Percentiles rank a stretch among this genome's conserved stretches.
Conservation (phyloP, 2,329 filamentous ascomycete genomes). For the Fusarium armeniacum region DNA sequence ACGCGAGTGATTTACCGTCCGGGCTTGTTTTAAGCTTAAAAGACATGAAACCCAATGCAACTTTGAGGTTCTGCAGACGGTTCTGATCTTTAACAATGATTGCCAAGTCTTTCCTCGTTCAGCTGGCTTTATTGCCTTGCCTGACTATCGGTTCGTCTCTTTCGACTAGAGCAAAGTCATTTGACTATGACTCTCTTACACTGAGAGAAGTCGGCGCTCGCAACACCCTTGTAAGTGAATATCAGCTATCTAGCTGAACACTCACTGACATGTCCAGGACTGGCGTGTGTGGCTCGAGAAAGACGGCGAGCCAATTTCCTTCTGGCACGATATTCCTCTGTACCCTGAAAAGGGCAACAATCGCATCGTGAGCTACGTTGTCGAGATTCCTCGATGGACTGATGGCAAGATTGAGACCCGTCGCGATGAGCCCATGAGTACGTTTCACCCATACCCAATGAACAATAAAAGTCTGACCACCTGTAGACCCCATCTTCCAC, state of each 20-base stretch:
- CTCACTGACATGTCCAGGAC: conserved; percentile 47
- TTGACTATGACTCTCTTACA: conserved; percentile 51
- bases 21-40: conserved; percentile 38
- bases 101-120: conserved; percentile 29
- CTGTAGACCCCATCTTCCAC: conserved; percentile 58
- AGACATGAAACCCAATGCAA: conserved; percentile 20
- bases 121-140: conserved; percentile 41
- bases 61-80: not conserved
- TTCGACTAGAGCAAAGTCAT: conserved; percentile 29
- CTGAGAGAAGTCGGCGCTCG: conserved; percentile 56
- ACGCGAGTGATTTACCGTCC: conserved; percentile 30
- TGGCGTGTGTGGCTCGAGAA: conserved; percentile 60
- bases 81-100: conserved; percentile 33
- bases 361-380: conserved; percentile 56
- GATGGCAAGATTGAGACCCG: conserved; percentile 59
- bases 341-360: conserved; percentile 55
- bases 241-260: rapidly evolving
- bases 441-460: not conserved
- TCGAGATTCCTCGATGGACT: conserved; percentile 60
- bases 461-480: not conserved
- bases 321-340: conserved; percentile 60
- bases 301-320: conserved; percentile 57
- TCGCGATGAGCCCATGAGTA: conserved; percentile 58
- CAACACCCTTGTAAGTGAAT: conserved; percentile 54
- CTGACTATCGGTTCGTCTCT: conserved; percentile 35